phyloP scores from a whole-genome alignment of 2,329 filamentous ascomycete genomes.

The Mollisia scopiformis region DNA sequence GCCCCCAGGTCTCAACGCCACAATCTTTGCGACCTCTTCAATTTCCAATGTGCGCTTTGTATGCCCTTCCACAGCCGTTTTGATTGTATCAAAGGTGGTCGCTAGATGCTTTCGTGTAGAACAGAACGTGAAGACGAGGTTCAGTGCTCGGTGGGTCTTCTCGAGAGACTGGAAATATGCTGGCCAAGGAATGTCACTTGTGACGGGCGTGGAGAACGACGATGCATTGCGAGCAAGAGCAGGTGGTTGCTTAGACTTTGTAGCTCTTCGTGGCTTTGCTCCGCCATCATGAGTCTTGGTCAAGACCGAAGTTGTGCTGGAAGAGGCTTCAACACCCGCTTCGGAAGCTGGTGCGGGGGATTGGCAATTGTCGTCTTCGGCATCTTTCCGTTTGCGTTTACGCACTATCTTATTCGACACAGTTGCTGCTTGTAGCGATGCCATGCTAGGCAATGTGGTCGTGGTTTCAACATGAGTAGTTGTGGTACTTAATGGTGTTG shows the following conservation, averaged over 20 bases:
- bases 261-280: constrained; percentile 46
- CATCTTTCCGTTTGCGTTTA: constrained; percentile 43
- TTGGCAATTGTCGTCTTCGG: constrained; percentile 26
- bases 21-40: constrained; percentile 82
- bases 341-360: not conserved
- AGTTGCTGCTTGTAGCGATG: constrained; percentile 48
- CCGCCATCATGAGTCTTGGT: constrained; percentile 60
- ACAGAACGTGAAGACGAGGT: constrained; percentile 93
- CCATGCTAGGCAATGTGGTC: constrained; percentile 18
- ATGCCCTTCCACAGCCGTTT: constrained; percentile 80
- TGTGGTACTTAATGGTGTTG: not conserved
- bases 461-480: not conserved
- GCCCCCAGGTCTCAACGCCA: constrained; percentile 73
- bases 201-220: constrained; percentile 27
- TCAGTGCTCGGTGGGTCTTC: constrained; percentile 81
- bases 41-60: constrained; percentile 70
- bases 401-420: constrained; percentile 44
- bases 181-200: constrained; percentile 62
- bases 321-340: constrained; percentile 11
- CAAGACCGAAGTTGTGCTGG: constrained; percentile 47
- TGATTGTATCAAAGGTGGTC: constrained; percentile 90
- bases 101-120: constrained; percentile 89
- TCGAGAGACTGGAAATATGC: constrained; percentile 72
- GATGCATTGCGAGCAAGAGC: constrained; percentile 29
- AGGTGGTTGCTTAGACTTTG: constrained; percentile 37